phyloP scores from a whole-genome alignment of 108 stramenopile genomes.

The Pseudonitzschia multiseries region DNA sequence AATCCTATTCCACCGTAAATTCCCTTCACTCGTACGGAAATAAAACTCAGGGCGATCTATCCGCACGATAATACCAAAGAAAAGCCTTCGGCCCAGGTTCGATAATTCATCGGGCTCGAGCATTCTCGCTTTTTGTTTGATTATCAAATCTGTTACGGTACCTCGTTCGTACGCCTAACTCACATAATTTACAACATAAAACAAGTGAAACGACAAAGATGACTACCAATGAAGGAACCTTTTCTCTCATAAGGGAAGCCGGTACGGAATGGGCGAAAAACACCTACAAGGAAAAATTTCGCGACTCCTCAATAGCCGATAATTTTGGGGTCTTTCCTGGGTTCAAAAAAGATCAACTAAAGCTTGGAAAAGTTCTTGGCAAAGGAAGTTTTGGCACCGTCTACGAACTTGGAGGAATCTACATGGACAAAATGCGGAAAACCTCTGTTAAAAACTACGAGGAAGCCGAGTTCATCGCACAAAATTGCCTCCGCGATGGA shows the following conservation, averaged over 20 bases:
- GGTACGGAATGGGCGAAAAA: background rate
- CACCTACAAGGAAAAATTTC: background rate
- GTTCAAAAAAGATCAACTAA: slow-evolving; percentile 32
- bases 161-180: too few relatives aligned
- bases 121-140: too few relatives aligned
- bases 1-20: too few relatives aligned
- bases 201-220: background rate
- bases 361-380: slow-evolving; percentile 52
- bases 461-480: slow-evolving; percentile 48
- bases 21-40: too few relatives aligned
- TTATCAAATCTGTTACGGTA: too few relatives aligned
- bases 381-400: slow-evolving; percentile 70
- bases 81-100: too few relatives aligned
- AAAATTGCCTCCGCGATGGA: slow-evolving; percentile 44
- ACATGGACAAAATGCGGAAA: background rate
- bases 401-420: slow-evolving; percentile 45
- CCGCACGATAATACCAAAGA: too few relatives aligned
- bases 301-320: slow-evolving; percentile 22
- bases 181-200: too few relatives aligned
- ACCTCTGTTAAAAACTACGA: background rate
- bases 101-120: too few relatives aligned
- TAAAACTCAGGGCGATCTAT: too few relatives aligned
- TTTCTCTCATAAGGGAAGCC: background rate
- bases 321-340: slow-evolving; percentile 25
- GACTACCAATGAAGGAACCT: background rate